Evolutionary conservation across 345 rosid genomes (phyloP).

Genomic region (Ceriops decandra): DNA sequence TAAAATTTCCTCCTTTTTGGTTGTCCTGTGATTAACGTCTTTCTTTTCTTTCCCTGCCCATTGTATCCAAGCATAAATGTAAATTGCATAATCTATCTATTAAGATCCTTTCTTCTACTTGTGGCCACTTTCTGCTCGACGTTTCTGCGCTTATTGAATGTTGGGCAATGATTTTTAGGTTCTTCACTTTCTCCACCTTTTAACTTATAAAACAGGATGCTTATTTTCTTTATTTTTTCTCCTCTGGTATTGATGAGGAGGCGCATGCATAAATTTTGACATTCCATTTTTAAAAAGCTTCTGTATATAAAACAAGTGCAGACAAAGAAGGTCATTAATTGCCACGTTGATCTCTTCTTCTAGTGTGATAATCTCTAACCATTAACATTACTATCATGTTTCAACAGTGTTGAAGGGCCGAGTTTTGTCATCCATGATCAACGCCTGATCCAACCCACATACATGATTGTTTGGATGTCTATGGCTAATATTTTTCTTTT

Average conservation of each 20-base stretch:
- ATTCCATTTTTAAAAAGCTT: too few species aligned
- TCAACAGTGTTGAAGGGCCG: slow-evolving; percentile 28
- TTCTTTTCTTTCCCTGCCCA: slow-evolving; percentile 1
- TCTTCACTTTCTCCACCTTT: too few species aligned
- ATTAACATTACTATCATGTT: too few species aligned
- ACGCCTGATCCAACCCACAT: slow-evolving; percentile 22
- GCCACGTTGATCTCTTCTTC: neutral
- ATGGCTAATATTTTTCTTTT: too few species aligned
- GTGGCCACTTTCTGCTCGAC: neutral
- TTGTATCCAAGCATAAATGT: slow-evolving; percentile 24
- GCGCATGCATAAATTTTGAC: too few species aligned
- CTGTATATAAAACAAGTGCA: too few species aligned
- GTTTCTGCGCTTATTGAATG: neutral
- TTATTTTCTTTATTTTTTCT: too few species aligned
- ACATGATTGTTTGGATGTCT: too few species aligned
- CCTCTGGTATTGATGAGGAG: too few species aligned
- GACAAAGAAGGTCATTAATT: too few species aligned
- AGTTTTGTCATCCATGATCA: slow-evolving; percentile 30
- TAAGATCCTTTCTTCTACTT: slow-evolving; percentile 14
- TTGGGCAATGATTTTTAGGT: too few species aligned
- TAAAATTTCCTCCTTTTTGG: slow-evolving; percentile 19
- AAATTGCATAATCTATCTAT: slow-evolving; percentile 32
- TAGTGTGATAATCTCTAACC: neutral
- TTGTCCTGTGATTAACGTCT: neutral
- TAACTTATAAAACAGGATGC: too few species aligned